These are phyloP conservation scores for Podila minutissima DNA, from an alignment of 192 early-diverging fungal genomes.

Conservation along the genomic window DNA sequence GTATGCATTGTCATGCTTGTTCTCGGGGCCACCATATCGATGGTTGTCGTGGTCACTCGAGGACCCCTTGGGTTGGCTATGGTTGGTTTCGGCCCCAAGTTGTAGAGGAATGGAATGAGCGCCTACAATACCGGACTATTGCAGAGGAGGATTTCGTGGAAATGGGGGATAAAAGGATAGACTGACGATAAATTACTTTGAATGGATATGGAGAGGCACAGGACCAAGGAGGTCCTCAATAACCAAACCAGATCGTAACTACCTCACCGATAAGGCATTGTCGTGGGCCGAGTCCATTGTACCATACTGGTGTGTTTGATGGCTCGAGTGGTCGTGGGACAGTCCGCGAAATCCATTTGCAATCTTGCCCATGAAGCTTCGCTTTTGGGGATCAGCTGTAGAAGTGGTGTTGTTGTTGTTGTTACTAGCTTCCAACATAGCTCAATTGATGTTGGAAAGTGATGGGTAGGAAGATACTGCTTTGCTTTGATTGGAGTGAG, in stretches of 20 bases:
- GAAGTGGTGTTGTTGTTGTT: too few relatives aligned
- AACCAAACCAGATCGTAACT: neutral
- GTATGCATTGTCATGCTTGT: slow-evolving; percentile 22
- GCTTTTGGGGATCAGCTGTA: neutral
- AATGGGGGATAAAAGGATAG: neutral
- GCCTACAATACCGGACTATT: neutral
- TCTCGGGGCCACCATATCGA: slow-evolving; percentile 11
- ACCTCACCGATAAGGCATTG: slow-evolving; percentile 4
- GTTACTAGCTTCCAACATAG: too few relatives aligned
- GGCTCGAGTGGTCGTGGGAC: too few relatives aligned
- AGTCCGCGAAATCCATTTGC: too few relatives aligned
- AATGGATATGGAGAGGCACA: neutral
- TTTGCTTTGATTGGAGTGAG: too few relatives aligned
- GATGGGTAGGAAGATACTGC: too few relatives aligned
- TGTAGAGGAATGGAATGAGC: neutral
- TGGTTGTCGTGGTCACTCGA: neutral
- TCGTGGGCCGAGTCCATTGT: neutral
- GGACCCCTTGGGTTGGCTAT: neutral
- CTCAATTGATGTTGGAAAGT: too few relatives aligned
- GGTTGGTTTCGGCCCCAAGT: neutral
- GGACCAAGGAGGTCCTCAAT: too few relatives aligned
- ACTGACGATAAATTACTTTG: neutral
- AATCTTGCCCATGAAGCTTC: neutral
- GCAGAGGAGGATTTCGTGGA: neutral
- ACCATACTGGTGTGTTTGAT: neutral